Evolutionary conservation across 306 rosid genomes (phyloP), one percentile per base, ranked within the genome.

Genomic region (Sesbania bispinosa): DNA sequence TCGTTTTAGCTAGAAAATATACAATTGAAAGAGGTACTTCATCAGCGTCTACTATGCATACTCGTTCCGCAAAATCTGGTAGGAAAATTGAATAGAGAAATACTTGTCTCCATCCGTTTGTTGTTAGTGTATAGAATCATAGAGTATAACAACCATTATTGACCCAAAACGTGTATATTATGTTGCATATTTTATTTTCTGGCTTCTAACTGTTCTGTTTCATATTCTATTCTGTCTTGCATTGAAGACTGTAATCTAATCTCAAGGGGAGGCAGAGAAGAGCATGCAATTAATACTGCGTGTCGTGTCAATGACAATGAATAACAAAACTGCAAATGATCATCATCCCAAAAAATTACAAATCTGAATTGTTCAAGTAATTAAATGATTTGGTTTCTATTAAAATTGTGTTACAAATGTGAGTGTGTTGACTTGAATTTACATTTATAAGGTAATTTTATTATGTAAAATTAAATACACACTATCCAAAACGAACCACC

Each of bases 81-180:
- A 67, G 35, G 10, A 67, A 73, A 78, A 21, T 23, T 51, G 45
- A 62, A 63, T 33, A 10, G 33, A 71, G 60, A 35, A 11, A 30
- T 2, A 15, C 20, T 54, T 79, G 83, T 79, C 75, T 35, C 27
- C 6, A 5, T 73, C 75, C 50, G 33, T 27, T 73, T 79, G 83
- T 66, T 65, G n/a, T 11, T 35, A 14, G 4, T n/a, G 7, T 36
- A 35, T 69, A 7, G 1, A 50, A 50, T 67, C 24, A 69, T 29
- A 41, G 20, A 29, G 10, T 19, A 29, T 30, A 54, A 41, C 62
- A 53, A 16, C 66, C 47, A 52, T 77, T 41, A 39, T 69, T 69
- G 72, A 50, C 57, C 21, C 35, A 39, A 48, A 50, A 10, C 51
- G 41, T 62, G 50, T 50, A 35, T 53, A 43, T 35, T 45, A 14